Evolutionary conservation across 805 yeast species (phyloP), one percentile per base, ranked within the genome.

Genomic region (Candida ulmi): DNA sequence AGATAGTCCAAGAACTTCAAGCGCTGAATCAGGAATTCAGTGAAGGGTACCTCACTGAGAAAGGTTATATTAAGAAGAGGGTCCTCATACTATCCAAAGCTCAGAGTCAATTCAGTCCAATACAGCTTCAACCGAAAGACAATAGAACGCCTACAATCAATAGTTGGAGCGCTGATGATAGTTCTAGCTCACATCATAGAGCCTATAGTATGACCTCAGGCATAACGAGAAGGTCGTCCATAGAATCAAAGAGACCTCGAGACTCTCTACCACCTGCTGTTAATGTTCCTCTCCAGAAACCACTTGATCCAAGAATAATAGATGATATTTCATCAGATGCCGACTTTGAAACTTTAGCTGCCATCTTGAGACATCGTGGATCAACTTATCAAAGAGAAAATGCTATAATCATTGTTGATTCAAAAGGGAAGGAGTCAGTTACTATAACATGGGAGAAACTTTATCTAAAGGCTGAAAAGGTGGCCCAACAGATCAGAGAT

Each of bases 401-500:
- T 9, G 96, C 97, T 0, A 69, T 91, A 30, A 62, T 80, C 33
- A 74, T 79, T 2, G 65, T 93, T 12, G 96, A 88, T 55, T 56
- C 72, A 3, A 83, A 76, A 49, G 97, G 96, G 6, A 90, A 87
- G 56, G 97, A 90, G 53, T 67, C 74, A 1, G 69, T 69, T 27
- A 65, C 83, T 1, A 83, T 91, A 12, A 70, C 91, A 1, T 93
- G 99, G 99, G 96, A 87, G 42, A 88, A 87, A 55, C 67, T 93
- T 13, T 84, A 87, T 47, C 59, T 81, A 30, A 76, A 82, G 50
- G 83, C 97, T 0, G 95, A 88, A 55, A 88, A 85, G 52, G 81
- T 93, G 8, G 96, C 96, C 0, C 87, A 82, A 57, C 84, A 82
- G 57, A 81, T 88, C 44, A 70, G 78, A 34, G 87, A 83, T 53